A percentile compares a stretch with the other conserved stretches of the same genome.
These are phyloP conservation scores for Ceratobasidium sp. DNA, from an alignment of 1,284 basidiomycete genomes.

Conservation along the genomic window DNA sequence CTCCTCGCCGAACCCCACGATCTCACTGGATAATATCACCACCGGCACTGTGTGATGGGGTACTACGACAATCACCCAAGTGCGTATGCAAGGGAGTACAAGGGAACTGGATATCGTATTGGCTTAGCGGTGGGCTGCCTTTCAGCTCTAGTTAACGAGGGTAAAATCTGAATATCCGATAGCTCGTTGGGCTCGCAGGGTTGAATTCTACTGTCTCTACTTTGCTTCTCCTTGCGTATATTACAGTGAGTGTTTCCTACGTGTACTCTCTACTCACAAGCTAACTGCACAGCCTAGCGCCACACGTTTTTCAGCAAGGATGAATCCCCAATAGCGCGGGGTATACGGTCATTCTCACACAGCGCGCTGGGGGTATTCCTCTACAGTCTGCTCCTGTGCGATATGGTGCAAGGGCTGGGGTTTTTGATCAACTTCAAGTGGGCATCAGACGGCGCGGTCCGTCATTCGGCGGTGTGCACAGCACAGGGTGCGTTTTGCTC, in stretches of 20 bases:
- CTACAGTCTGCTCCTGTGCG: slow-evolving; percentile 16
- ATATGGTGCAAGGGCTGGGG: slow-evolving; percentile 24
- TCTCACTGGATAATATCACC: neutral
- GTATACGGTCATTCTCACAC: slow-evolving; percentile 20
- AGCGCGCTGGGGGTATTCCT: too few relatives aligned
- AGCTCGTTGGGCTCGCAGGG: slow-evolving; percentile 2
- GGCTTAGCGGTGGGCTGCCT: slow-evolving; percentile 10
- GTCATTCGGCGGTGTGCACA: slow-evolving; percentile 16
- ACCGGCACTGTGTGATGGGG: neutral
- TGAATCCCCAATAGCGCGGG: slow-evolving; percentile 5
- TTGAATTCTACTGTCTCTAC: slow-evolving; percentile 21
- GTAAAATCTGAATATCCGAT: neutral
- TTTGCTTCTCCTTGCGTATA: slow-evolving; percentile 19
- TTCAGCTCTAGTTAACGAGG: neutral
- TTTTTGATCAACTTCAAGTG: slow-evolving; percentile 33
- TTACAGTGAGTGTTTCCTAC: neutral
- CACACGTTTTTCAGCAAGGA: slow-evolving; percentile 23
- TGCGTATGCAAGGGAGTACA: slow-evolving; percentile 9
- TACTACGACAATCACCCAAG: slow-evolving; percentile 15
- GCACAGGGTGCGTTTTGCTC: slow-evolving; percentile 8
- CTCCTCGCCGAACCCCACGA: neutral
- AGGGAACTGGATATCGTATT: slow-evolving; percentile 1
- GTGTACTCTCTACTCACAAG: too few relatives aligned
- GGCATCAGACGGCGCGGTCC: slow-evolving; percentile 21
- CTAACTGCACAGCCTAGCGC: neutral